phyloP scores from a whole-genome alignment of 2,329 filamentous ascomycete species.

The Meredithiella fracta region DNA sequence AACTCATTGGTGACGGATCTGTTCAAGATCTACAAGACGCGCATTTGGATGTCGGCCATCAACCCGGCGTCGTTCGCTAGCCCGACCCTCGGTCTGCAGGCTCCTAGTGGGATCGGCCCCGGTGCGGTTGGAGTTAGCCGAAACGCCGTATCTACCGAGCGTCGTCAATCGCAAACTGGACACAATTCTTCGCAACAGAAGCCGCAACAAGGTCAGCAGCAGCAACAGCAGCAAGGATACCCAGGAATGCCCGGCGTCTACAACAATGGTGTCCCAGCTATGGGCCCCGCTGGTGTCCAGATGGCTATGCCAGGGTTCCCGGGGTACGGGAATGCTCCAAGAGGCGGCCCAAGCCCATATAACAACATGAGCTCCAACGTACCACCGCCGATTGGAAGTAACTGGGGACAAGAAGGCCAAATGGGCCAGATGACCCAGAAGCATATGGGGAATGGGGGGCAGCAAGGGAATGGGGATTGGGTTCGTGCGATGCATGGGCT shows the following conservation, averaged over 20 bases:
- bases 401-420: background rate
- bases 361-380: background rate
- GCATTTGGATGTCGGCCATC: slow-evolving; percentile 99
- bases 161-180: slow-evolving; percentile 25
- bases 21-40: slow-evolving; percentile 98
- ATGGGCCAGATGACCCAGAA: background rate
- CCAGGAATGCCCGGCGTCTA: slow-evolving; percentile 1
- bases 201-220: slow-evolving; percentile 6
- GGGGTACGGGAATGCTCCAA: slow-evolving; percentile 8
- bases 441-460: slow-evolving; percentile 2
- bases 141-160: slow-evolving; percentile 32
- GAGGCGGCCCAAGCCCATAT: slow-evolving; percentile 11
- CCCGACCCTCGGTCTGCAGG: slow-evolving; percentile 54
- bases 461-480: slow-evolving; percentile 37
- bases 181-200: slow-evolving; percentile 19
- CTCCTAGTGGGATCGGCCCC: slow-evolving; percentile 49
- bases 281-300: background rate
- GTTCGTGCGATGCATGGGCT: slow-evolving; percentile 47
- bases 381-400: background rate
- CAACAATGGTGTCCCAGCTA: background rate
- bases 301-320: slow-evolving; percentile 1
- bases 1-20: slow-evolving; percentile 92
- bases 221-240: slow-evolving; percentile 1
- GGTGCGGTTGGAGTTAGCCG: slow-evolving; percentile 46
- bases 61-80: slow-evolving; percentile 91